Conservation (phyloP, 1,139 yeast genomes). For the Pichiaceae sp. region DNA sequence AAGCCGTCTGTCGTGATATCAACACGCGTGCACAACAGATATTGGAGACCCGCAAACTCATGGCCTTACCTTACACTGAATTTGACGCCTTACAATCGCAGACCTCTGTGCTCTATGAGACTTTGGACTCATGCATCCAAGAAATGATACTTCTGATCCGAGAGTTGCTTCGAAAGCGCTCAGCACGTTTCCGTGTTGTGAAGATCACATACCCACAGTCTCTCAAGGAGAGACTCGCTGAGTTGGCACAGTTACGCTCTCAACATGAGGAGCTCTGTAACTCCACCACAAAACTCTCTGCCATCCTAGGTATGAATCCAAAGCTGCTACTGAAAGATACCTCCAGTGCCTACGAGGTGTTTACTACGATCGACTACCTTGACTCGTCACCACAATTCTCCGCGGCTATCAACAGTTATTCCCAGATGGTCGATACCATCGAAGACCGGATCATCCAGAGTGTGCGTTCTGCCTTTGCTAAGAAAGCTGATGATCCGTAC, state of each 20-base stretch:
- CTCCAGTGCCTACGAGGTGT: conserved; percentile 31
- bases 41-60: conserved; percentile 21
- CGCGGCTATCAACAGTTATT: conserved; percentile 31
- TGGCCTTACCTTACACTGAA: conserved; percentile 27
- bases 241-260: conserved; percentile 38
- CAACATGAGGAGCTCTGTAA: conserved; percentile 38
- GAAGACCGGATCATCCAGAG: conserved; percentile 37
- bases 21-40: conserved; percentile 26
- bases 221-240: conserved; percentile 39
- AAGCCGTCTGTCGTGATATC: conserved; percentile 45
- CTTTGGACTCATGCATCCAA: conserved; percentile 44
- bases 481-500: conserved; percentile 29
- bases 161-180: conserved; percentile 66
- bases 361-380: conserved; percentile 23
- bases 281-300: conserved; percentile 11
- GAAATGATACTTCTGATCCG: conserved; percentile 57
- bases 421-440: conserved; percentile 31
- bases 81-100: conserved; percentile 24
- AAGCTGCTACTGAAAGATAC: conserved; percentile 22
- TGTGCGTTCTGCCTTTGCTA: conserved; percentile 30
- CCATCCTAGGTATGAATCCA: not conserved
- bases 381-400: conserved; percentile 34
- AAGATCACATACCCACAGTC: conserved; percentile 39
- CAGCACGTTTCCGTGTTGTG: conserved; percentile 63
- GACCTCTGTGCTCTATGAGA: conserved; percentile 26